phyloP scores from a whole-genome alignment of 495 filamentous ascomycete species.

The Aspergillus saccharolyticus region DNA sequence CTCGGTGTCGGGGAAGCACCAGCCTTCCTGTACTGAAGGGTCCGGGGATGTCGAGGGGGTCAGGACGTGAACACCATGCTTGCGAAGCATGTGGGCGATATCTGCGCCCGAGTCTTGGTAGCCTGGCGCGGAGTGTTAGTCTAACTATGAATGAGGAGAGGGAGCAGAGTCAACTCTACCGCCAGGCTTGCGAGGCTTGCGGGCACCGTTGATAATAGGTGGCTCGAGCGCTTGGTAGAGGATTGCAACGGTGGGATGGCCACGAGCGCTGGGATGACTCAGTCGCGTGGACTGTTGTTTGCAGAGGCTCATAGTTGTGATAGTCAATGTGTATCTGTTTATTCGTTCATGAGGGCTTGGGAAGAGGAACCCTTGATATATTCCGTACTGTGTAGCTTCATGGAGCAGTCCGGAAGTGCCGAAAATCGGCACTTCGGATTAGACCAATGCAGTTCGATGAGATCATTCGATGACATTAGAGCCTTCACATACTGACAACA shows the following conservation, averaged over 20 bases:
- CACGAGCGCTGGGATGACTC: background rate
- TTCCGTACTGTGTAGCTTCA: too few relatives aligned
- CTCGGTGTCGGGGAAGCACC: slow-evolving; percentile 36
- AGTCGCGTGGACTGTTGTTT: background rate
- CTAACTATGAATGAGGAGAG: background rate
- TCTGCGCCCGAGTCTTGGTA: slow-evolving; percentile 39
- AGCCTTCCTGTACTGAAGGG: slow-evolving; percentile 18
- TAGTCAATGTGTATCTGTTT: too few relatives aligned
- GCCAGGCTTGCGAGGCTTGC: slow-evolving; percentile 29
- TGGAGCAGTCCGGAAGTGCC: background rate
- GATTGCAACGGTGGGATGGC: slow-evolving; percentile 18
- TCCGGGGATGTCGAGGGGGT: slow-evolving; percentile 17
- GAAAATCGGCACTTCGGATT: background rate
- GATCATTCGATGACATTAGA: background rate
- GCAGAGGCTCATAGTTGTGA: background rate
- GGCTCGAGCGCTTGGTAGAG: slow-evolving; percentile 27
- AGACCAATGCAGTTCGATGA: background rate
- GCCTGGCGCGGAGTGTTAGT: slow-evolving; percentile 14
- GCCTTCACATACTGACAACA: background rate
- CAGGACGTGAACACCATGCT: slow-evolving; percentile 19
- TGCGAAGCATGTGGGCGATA: slow-evolving; percentile 26
- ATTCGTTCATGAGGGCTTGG: background rate
- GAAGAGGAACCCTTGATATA: background rate
- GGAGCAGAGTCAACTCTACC: slow-evolving; percentile 13
- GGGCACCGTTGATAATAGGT: slow-evolving; percentile 26